These are phyloP conservation scores for Apiotrichum brassicae DNA, from an alignment of 1,284 basidiomycete genomes.

Conservation along the genomic window DNA sequence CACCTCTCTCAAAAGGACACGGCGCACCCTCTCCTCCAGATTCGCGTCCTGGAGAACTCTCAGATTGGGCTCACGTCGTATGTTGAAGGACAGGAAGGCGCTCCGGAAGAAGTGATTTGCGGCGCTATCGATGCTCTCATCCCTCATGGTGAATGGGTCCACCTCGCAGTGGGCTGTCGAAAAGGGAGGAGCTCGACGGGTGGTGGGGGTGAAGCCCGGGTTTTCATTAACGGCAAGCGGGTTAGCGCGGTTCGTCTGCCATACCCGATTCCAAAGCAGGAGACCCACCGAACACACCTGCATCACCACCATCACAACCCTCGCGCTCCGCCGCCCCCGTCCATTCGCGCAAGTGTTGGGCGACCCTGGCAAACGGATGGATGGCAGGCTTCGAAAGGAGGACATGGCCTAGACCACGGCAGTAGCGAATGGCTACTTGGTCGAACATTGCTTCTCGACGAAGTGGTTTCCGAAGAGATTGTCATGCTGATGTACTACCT, in stretches of 20 bases:
- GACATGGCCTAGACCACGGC: neutral
- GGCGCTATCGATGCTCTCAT: conserved; percentile 40
- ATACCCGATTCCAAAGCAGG: conserved; percentile 26
- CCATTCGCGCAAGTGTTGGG: conserved; percentile 10
- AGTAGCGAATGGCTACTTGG: conserved; percentile 44
- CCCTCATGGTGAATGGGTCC: conserved; percentile 44
- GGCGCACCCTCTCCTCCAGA: conserved; percentile 28
- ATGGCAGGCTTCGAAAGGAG: neutral
- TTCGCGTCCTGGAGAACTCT: conserved; percentile 44
- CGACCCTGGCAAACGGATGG: neutral
- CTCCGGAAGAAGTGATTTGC: conserved; percentile 36
- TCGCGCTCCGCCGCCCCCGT: neutral
- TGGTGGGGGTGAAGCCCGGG: conserved; percentile 31
- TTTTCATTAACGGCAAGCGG: conserved; percentile 38
- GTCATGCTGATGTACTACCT: conserved; percentile 43
- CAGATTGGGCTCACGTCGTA: conserved; percentile 37
- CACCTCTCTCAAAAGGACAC: conserved; percentile 28
- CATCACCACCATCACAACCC: conserved; percentile 1
- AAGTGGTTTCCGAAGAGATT: conserved; percentile 44
- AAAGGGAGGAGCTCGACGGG: conserved; percentile 17
- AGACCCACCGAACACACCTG: conserved; percentile 3
- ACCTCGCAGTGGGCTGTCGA: conserved; percentile 38
- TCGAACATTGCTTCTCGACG: conserved; percentile 34
- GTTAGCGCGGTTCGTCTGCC: conserved; percentile 36
- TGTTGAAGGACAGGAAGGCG: conserved; percentile 6